phyloP scores from a whole-genome alignment of 768 basidiomycete genomes.

The Gautieria morchelliformis region DNA sequence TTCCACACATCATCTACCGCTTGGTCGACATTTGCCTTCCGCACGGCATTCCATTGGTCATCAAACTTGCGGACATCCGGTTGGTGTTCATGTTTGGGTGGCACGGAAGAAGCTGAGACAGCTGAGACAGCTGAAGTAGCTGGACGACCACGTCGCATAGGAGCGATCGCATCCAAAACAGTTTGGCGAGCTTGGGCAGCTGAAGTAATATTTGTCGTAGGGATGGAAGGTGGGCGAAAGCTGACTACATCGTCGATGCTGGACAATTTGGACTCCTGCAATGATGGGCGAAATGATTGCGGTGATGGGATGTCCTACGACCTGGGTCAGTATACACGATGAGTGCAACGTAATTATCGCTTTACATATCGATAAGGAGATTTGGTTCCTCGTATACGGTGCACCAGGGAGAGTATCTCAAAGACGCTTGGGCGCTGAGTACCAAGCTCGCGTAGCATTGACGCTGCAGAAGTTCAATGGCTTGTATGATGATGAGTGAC shows the following conservation, averaged over 20 bases:
- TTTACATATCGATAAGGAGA: constrained; percentile 63
- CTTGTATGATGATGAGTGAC: constrained; percentile 4
- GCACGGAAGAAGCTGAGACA: constrained; percentile 20
- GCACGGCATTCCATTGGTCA: constrained; percentile 14
- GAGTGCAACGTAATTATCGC: background rate
- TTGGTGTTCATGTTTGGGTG: constrained; percentile 29
- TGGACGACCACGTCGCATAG: constrained; percentile 68
- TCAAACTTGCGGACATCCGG: constrained; percentile 40
- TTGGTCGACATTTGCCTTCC: background rate
- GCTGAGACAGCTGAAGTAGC: constrained; percentile 23
- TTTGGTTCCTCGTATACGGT: constrained; percentile 79
- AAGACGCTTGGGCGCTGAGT: constrained; percentile 79
- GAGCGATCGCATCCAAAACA: constrained; percentile 70
- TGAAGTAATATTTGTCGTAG: constrained; percentile 11
- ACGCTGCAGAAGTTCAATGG: constrained; percentile 36
- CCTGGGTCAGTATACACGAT: constrained; percentile 3
- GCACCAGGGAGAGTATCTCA: constrained; percentile 74
- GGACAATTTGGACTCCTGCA: constrained; percentile 4
- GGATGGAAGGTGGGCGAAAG: constrained; percentile 20
- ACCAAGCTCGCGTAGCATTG: constrained; percentile 91
- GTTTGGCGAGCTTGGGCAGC: constrained; percentile 62
- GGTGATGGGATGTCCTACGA: constrained; percentile 10
- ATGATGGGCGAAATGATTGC: constrained; percentile 5
- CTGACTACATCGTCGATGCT: constrained; percentile 30
- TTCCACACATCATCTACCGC: constrained; percentile 14